Percentiles rank a stretch among this genome's conserved stretches.
Conservation (phyloP, 306 rosid species). For the Prosopis cineraria region DNA sequence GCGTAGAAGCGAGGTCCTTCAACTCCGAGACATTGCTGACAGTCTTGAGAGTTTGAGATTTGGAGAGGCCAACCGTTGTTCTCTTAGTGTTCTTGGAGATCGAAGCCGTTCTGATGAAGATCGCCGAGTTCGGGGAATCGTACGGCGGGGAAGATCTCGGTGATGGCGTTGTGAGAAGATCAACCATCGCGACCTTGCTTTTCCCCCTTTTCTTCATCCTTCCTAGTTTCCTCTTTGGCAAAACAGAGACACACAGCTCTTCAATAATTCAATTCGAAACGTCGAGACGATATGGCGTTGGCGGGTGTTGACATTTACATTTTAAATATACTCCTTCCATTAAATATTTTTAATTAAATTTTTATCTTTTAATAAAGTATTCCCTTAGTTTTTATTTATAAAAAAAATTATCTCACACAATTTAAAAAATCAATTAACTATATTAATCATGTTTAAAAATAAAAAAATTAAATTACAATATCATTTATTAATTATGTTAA, state of each 20-base stretch:
- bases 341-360: too few species aligned
- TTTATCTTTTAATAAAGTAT: too few species aligned
- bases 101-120: conserved; percentile 54
- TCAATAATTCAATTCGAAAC: neutral
- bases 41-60: conserved; percentile 47
- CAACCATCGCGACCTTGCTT: conserved; percentile 45
- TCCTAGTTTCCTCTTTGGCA: conserved; percentile 5
- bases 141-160: conserved; percentile 49
- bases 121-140: conserved; percentile 55
- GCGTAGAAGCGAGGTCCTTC: conserved; percentile 65
- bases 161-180: conserved; percentile 67
- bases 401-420: too few species aligned
- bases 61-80: conserved; percentile 37
- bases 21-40: conserved; percentile 68
- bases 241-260: neutral
- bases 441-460: too few species aligned
- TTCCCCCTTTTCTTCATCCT: conserved; percentile 59
- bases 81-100: conserved; percentile 48
- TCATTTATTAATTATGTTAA: too few species aligned
- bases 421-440: too few species aligned
- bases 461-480: too few species aligned
- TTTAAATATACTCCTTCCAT: neutral
- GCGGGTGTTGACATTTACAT: conserved; percentile 3
- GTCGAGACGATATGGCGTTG: neutral
- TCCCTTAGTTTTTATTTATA: too few species aligned